Evolutionary conservation across 305 asterid species (phyloP).

Genomic region (Striga hermonthica): DNA sequence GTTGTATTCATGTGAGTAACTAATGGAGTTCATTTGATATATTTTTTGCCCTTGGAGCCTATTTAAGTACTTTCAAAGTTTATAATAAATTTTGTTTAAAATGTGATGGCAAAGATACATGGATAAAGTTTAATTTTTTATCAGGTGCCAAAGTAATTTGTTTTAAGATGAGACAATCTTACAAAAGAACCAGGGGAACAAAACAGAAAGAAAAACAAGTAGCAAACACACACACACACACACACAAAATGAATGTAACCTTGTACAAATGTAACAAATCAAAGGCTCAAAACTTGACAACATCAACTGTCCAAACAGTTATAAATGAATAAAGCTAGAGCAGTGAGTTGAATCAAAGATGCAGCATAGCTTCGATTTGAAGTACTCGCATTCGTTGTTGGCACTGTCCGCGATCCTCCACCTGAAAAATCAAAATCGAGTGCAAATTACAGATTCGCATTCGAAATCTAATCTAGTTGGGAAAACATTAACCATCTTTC

Average conservation of each 20-base stretch:
- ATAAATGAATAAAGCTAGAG: constrained; percentile 27
- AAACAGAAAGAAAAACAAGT: not conserved
- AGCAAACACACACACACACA: not conserved
- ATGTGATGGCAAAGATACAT: too few relatives aligned
- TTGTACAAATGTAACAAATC: not conserved
- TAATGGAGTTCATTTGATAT: too few relatives aligned
- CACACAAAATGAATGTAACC: not conserved
- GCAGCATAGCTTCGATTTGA: constrained; percentile 35
- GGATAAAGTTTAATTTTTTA: not conserved
- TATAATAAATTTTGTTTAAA: too few relatives aligned
- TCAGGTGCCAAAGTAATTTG: not conserved
- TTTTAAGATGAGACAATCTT: constrained; percentile 6
- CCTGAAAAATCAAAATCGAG: not conserved
- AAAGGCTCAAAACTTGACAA: constrained; percentile 27
- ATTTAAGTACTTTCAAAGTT: too few relatives aligned
- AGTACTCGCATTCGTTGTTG: constrained; percentile 36
- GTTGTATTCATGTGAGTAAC: too few relatives aligned
- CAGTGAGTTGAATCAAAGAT: constrained; percentile 29
- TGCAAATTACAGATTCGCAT: not conserved
- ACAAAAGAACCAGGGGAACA: not conserved
- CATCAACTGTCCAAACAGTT: constrained; percentile 27
- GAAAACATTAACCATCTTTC: too few relatives aligned
- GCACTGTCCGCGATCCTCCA: constrained; percentile 45
- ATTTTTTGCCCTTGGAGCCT: too few relatives aligned
- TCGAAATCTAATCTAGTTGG: too few relatives aligned